A percentile compares a stretch with the other conserved stretches of the same genome.
phyloP scores from a whole-genome alignment of 768 basidiomycete species.

The Leccinum subgranulosum region DNA sequence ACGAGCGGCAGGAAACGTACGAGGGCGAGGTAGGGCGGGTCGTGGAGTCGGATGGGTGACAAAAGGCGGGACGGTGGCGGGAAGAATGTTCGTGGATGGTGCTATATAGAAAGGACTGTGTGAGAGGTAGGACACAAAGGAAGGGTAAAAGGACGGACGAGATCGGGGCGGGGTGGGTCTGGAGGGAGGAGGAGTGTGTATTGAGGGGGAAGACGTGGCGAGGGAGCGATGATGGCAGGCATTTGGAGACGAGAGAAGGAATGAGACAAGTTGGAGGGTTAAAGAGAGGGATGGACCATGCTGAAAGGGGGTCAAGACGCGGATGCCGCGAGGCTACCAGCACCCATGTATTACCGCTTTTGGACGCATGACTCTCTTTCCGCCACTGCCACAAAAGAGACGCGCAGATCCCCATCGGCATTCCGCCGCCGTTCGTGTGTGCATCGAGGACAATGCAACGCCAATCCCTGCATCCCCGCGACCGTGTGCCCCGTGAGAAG shows the following conservation, averaged over 20 bases:
- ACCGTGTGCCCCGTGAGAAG: neutral
- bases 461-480: neutral
- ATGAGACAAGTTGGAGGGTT: slow-evolving; percentile 34
- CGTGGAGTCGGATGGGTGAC: slow-evolving; percentile 37
- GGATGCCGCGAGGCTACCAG: slow-evolving; percentile 22
- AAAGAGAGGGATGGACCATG: slow-evolving; percentile 26
- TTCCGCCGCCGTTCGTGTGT: neutral
- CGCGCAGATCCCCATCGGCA: neutral
- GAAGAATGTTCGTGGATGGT: slow-evolving; percentile 19
- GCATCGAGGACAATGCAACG: neutral
- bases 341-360: slow-evolving; percentile 16
- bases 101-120: slow-evolving; percentile 18
- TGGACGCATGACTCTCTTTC: slow-evolving; percentile 24
- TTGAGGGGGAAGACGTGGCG: slow-evolving; percentile 33
- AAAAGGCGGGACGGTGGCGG: slow-evolving; percentile 30
- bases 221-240: slow-evolving; percentile 43
- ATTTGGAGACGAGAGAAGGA: slow-evolving; percentile 22
- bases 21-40: slow-evolving; percentile 21
- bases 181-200: slow-evolving; percentile 10
- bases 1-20: slow-evolving; percentile 11
- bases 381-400: neutral
- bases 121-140: neutral
- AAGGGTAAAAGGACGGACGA: slow-evolving; percentile 9
- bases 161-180: neutral
- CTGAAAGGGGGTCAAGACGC: slow-evolving; percentile 25